Conservation (phyloP, 495 filamentous ascomycete genomes). For the Poronia punctata region DNA sequence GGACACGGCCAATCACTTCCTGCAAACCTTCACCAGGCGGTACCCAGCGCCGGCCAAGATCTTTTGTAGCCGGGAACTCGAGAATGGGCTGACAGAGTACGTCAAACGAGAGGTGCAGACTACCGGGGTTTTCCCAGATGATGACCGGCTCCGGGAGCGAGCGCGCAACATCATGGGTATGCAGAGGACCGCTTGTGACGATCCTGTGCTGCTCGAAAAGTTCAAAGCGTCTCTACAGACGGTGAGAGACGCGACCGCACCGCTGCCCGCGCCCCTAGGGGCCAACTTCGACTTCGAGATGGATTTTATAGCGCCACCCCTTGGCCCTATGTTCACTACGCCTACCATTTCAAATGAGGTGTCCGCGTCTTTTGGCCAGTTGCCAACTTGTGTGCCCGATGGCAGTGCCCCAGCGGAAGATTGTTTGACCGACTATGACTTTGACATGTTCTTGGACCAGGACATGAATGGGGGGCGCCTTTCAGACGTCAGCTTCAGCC, state of each 20-base stretch:
- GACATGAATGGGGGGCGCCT: too few species aligned
- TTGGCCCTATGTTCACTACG: too few species aligned
- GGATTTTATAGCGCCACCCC: neutral
- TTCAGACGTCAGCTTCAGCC: too few species aligned
- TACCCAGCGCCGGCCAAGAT: slow-evolving; percentile 35
- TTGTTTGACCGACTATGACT: too few species aligned
- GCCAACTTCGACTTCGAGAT: neutral
- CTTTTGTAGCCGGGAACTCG: slow-evolving; percentile 49
- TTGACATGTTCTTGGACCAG: too few species aligned
- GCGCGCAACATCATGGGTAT: slow-evolving; percentile 39
- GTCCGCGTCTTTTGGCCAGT: too few species aligned
- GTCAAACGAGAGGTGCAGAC: slow-evolving; percentile 23
- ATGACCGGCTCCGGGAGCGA: slow-evolving; percentile 30
- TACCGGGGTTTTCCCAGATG: slow-evolving; percentile 28
- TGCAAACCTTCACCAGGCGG: slow-evolving; percentile 25
- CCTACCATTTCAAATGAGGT: too few species aligned
- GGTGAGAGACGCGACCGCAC: slow-evolving; percentile 8
- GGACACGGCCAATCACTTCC: slow-evolving; percentile 33
- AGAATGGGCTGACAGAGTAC: slow-evolving; percentile 37
- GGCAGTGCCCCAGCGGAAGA: too few species aligned
- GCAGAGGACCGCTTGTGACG: slow-evolving; percentile 40
- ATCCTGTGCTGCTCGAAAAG: slow-evolving; percentile 37
- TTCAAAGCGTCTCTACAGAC: slow-evolving; percentile 39
- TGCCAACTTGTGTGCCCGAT: too few species aligned
- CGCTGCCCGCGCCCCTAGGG: neutral